A percentile compares a stretch with the other conserved stretches of the same genome.
phyloP scores from a whole-genome alignment of 2,329 filamentous ascomycete genomes.

The Penicillium sp. region DNA sequence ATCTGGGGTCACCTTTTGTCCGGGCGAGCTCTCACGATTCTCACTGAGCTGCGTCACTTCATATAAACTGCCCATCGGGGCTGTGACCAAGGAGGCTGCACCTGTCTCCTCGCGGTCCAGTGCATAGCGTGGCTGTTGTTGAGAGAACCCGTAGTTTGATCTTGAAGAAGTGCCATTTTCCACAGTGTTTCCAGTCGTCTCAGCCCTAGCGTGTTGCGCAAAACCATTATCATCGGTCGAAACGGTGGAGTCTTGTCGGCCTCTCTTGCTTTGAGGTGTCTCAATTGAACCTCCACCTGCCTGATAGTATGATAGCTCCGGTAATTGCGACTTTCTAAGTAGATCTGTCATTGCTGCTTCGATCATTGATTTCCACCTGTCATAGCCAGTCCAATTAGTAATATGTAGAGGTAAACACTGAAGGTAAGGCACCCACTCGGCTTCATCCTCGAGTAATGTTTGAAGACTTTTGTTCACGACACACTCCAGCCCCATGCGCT shows the following conservation, averaged over 20 bases:
- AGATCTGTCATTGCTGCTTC: conserved; percentile 40
- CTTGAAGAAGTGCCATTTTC: conserved; percentile 17
- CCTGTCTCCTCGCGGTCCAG: conserved; percentile 38
- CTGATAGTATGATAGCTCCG: conserved; percentile 40
- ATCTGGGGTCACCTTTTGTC: conserved; percentile 32
- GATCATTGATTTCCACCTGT: conserved; percentile 39
- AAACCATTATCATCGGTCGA: conserved; percentile 32
- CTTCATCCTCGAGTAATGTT: conserved; percentile 49
- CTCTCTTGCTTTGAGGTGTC: conserved; percentile 29
- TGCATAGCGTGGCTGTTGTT: conserved; percentile 33
- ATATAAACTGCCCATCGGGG: conserved; percentile 49
- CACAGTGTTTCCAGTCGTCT: conserved; percentile 15
- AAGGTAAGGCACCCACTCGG: conserved; percentile 37
- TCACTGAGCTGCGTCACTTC: conserved; percentile 47
- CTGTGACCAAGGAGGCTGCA: conserved; percentile 39
- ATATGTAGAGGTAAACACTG: neutral
- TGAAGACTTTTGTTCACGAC: conserved; percentile 52
- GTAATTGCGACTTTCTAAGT: conserved; percentile 36
- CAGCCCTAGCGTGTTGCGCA: conserved; percentile 18
- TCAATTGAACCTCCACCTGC: conserved; percentile 30
- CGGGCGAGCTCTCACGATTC: conserved; percentile 34
- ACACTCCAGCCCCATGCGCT: conserved; percentile 49
- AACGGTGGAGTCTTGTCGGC: conserved; percentile 34
- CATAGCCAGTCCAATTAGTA: conserved; percentile 12
- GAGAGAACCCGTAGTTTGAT: conserved; percentile 23